A percentile compares a stretch with the other conserved stretches of the same genome.
Conservation (phyloP, 2,329 filamentous ascomycete species). For the Ampelomyces quisqualis region DNA sequence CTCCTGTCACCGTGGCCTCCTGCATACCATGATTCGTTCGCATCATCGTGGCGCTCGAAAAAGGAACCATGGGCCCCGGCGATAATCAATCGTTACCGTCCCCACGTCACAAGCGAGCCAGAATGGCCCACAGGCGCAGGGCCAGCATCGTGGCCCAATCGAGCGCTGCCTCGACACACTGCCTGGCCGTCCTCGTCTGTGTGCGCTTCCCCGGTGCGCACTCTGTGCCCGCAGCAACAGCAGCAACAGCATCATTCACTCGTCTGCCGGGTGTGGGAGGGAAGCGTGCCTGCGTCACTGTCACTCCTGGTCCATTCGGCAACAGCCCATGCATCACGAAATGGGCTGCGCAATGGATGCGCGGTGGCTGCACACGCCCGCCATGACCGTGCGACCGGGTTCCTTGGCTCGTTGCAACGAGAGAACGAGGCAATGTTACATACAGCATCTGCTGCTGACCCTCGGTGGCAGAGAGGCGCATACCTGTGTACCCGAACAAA, state of each 20-base stretch:
- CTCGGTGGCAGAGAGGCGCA: conserved; percentile 18
- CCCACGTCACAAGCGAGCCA: conserved; percentile 34
- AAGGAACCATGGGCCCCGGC: conserved; percentile 31
- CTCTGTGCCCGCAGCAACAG: conserved; percentile 6
- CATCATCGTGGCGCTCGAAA: conserved; percentile 29
- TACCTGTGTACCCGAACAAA: conserved; percentile 36
- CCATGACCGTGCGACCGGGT: conserved; percentile 32
- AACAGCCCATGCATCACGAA: conserved; percentile 18
- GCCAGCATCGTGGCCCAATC: neutral
- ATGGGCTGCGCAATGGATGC: conserved; percentile 24
- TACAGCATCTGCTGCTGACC: conserved; percentile 30
- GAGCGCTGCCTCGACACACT: neutral
- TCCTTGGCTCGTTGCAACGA: conserved; percentile 31
- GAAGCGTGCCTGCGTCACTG: conserved; percentile 24
- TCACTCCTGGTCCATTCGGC: conserved; percentile 15
- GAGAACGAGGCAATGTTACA: conserved; percentile 43
- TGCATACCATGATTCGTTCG: conserved; percentile 38
- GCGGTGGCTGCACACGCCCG: conserved; percentile 24
- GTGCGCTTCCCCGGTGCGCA: conserved; percentile 36
- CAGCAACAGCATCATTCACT: conserved; percentile 5
- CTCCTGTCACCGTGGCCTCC: conserved; percentile 28
- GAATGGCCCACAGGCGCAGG: conserved; percentile 10
- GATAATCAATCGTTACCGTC: conserved; percentile 24
- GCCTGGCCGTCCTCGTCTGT: conserved; percentile 18
- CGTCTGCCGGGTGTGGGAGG: no score